Evolutionary conservation across 2,329 filamentous ascomycete genomes (phyloP), one percentile per base, ranked within the genome.

Genomic region (Chrysoporthe deuterocubensis): DNA sequence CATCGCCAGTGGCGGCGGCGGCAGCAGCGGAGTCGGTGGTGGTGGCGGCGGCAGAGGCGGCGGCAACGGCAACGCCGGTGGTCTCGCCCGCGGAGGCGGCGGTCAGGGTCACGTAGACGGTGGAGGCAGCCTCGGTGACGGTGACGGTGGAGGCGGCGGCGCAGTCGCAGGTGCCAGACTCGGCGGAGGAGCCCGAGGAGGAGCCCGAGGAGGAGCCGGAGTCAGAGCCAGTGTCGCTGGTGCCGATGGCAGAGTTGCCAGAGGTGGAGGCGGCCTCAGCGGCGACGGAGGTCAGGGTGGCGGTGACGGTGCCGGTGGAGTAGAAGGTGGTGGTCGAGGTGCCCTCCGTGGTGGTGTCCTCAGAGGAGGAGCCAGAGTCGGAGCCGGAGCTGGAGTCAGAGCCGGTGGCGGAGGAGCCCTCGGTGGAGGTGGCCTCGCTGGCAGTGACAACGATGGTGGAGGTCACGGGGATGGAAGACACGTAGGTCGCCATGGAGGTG

Each of bases 61-160:
- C 66, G 26, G 65, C 66, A 16, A 68, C 66, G 18, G 40, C 62
- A 37, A 46, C n/a, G 32, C 52, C 62, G 37, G 65, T 61, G 32
- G 62, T 46, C 26, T 56, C 65, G 54, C 52, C 9, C 37, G 62
- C 44, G 2, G 26, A 8, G 6, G 67, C 26, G 46, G 40, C 54
- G 34, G 57, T 59, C 40, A 72, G 57, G 59, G 71, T 72, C 62
- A 72, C 65, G 64, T 71, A 72, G 69, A 72, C 72, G 37, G 72
- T 71, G 64, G 71, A 68, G 37, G 73, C 72, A 18, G 73, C 69
- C 46, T 67, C 70, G 9, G 73, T 73, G 48, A 71, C 68, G 16
- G 71, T 71, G 57, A 66, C 66, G 50, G 65, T 69, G 68, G 69
- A 40, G 40, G 11, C 62, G 16, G 11, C 62, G 16, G 71, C 68